Base-by-base conservation (phyloP, 1,284 basidiomycete genomes). In the Fereydounia khargensis region DNA sequence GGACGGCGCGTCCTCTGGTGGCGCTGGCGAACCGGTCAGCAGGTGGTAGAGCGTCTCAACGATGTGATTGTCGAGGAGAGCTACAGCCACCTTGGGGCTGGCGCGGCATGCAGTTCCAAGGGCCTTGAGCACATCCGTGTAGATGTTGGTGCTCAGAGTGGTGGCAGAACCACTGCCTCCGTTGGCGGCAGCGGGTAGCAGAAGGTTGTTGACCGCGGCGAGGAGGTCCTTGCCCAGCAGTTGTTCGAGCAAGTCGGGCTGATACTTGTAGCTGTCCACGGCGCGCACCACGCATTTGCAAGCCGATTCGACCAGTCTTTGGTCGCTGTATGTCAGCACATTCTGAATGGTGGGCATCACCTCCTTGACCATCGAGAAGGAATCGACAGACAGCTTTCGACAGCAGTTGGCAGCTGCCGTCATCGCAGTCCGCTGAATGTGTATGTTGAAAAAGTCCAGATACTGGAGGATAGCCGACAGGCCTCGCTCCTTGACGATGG, bases 381-480 rank as follows among this genome's bases (percentile, higher is more conserved):
- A 47, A 17, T 65, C 65, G 19, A 57, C 39, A 7, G 57, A 49
- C 36, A 74, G 56, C 44, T 65, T 66, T 27, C 68, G 61, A 34
- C 69, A 73, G 60, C 72, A 74, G 33, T 75, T 61, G 33, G 73
- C 65, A 1, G 66, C 71, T 13, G 70, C 63, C 4, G 55, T 62
- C 68, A 74, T 61, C 28, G 73, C 71, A 10, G 68, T 73, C 20
- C 73, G 64, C 55, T 75, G 73, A 31, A 75, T 68, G 50, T 75
- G 70, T 40, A 73, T 65, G 48, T 64, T 70, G 62, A 75, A 75
- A 35, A 75, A 75, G 54, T 75, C 73, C 41, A 75, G 53, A 39
- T 66, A 75, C 53, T 74, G 68, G 8, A 75, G 63, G 51, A 71
- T 63, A 9, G 73, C 71, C 16, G 58, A 57, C 27, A 75, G 49